Evolutionary conservation across 169 alveolate genomes (phyloP).

Genomic region (Eimeria sp.): DNA sequence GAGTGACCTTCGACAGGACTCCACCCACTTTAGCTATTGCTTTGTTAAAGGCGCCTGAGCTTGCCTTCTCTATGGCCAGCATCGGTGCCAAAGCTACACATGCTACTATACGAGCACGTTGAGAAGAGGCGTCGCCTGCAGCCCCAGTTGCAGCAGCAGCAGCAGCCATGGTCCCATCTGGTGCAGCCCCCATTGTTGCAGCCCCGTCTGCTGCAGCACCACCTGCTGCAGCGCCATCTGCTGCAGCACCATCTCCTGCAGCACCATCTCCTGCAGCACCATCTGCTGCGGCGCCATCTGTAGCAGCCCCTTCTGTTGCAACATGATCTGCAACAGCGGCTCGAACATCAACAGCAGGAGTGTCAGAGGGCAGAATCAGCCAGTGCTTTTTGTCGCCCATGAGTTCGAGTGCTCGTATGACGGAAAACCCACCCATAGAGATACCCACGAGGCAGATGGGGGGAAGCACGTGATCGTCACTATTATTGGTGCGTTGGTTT

Average conservation of each 20-base stretch:
- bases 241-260: neutral
- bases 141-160: neutral
- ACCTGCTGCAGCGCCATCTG: neutral
- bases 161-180: neutral
- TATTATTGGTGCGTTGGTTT: neutral
- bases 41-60: slow-evolving; percentile 14
- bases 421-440: slow-evolving; percentile 82
- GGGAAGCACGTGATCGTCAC: neutral
- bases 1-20: slow-evolving; percentile 38
- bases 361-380: slow-evolving; percentile 7
- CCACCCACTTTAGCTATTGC: slow-evolving; percentile 47
- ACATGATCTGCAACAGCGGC: neutral
- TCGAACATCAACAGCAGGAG: neutral
- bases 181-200: neutral
- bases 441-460: slow-evolving; percentile 79
- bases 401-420: slow-evolving; percentile 68
- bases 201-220: neutral
- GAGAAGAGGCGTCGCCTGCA: neutral
- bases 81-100: slow-evolving; percentile 74
- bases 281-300: neutral
- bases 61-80: slow-evolving; percentile 78
- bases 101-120: slow-evolving; percentile 31
- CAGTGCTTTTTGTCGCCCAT: slow-evolving; percentile 51
- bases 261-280: neutral
- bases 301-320: neutral